A percentile compares a stretch with the other conserved stretches of the same genome.
phyloP scores from a whole-genome alignment of 192 early-diverging fungal species.

The Entomortierella lignicola region DNA sequence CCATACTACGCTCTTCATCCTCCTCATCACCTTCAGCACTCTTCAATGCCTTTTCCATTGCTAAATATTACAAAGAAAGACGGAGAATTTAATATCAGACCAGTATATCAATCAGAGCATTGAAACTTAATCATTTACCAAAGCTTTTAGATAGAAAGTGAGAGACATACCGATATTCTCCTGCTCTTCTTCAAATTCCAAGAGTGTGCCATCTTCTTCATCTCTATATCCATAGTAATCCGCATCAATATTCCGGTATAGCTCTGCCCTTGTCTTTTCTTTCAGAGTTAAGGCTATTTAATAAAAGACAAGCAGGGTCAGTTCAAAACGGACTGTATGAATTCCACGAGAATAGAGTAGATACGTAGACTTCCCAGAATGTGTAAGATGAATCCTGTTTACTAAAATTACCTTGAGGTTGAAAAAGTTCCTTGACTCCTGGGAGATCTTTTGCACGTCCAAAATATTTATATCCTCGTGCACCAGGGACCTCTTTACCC shows the following conservation, averaged over 20 bases:
- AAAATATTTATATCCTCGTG: slow-evolving; percentile 96
- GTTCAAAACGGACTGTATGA: too few relatives aligned
- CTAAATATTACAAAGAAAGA: slow-evolving; percentile 8
- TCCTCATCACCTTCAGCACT: slow-evolving; percentile 45
- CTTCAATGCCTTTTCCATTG: slow-evolving; percentile 36
- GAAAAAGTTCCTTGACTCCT: slow-evolving; percentile 93
- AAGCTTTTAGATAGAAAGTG: not conserved
- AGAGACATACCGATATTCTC: slow-evolving; percentile 60
- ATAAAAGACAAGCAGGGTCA: not conserved
- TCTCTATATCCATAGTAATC: slow-evolving; percentile 97
- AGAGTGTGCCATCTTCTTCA: slow-evolving; percentile 85
- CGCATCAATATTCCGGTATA: slow-evolving; percentile 86
- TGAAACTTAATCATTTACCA: not conserved
- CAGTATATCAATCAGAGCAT: not conserved
- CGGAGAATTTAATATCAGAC: not conserved
- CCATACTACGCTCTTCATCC: slow-evolving; percentile 49
- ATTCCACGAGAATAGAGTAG: too few relatives aligned
- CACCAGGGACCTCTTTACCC: slow-evolving; percentile 90
- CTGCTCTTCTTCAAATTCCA: slow-evolving; percentile 80
- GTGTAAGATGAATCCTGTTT: not conserved
- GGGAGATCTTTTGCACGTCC: slow-evolving; percentile 95
- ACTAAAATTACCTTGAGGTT: slow-evolving; percentile 68
- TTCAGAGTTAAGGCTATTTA: slow-evolving; percentile 54
- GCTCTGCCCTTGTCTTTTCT: slow-evolving; percentile 72
- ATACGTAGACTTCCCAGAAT: not conserved